A percentile compares a stretch with the other conserved stretches of the same genome.
Evolutionary conservation across 495 filamentous ascomycete species (phyloP).

Genomic region (Xylaria longipes): DNA sequence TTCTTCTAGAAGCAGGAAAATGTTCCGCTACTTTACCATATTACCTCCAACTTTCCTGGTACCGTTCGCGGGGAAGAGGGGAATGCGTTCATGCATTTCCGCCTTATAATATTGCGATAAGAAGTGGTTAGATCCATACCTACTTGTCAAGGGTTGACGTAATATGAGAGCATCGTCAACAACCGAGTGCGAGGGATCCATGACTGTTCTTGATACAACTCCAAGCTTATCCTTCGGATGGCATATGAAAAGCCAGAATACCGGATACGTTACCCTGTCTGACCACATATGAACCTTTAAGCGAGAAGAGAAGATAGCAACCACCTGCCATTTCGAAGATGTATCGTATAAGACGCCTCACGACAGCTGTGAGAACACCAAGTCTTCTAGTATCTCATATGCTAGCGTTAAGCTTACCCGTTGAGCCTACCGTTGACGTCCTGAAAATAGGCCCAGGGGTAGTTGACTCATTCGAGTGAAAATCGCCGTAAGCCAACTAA

Average conservation of each 20-base stretch:
- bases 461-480: not conserved
- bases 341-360: not conserved
- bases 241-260: not conserved
- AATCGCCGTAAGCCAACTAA: not conserved
- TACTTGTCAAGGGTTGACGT: not conserved
- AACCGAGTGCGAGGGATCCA: not conserved
- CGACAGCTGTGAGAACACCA: not conserved
- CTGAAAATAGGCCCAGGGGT: not conserved
- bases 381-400: not conserved
- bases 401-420: not conserved
- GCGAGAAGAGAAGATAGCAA: slow-evolving; percentile 9
- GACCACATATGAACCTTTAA: not conserved
- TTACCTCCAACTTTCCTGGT: not conserved
- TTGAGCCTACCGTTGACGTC: not conserved
- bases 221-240: not conserved
- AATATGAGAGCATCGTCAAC: not conserved
- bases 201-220: not conserved
- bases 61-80: not conserved
- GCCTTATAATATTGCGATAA: not conserved
- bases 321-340: slow-evolving; percentile 8
- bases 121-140: not conserved
- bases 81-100: not conserved
- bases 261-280: not conserved
- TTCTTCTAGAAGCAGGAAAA: slow-evolving; percentile 13
- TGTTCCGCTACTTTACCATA: not conserved